Evolutionary conservation across 108 stramenopile genomes (phyloP).

Genomic region (Heterococcus sp.): DNA sequence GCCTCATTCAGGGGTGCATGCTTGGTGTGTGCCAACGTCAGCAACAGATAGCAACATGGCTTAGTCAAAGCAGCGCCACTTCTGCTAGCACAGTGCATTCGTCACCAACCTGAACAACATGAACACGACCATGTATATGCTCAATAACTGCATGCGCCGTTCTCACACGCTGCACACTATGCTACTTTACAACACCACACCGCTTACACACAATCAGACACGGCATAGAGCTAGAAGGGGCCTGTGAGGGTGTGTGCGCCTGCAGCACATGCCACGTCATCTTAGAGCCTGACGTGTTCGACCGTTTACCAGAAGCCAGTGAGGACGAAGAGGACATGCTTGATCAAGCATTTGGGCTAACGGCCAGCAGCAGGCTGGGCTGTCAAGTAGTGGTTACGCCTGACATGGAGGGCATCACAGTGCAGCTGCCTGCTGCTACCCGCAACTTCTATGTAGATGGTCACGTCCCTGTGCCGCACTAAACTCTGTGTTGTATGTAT

Average conservation of each 20-base stretch:
- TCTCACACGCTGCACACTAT: no score
- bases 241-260: conserved; percentile 95
- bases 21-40: no score
- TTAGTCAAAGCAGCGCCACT: no score
- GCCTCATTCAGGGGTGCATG: no score
- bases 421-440: conserved; percentile 84
- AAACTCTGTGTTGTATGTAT: no score
- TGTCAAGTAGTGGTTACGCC: conserved; percentile 82
- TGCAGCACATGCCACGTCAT: conserved; percentile 97
- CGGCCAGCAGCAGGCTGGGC: conserved; percentile 77
- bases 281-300: conserved; percentile 72
- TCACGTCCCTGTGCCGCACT: conserved; percentile 94
- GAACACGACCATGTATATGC: no score
- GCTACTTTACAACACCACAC: no score
- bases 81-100: no score
- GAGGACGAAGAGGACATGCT: conserved; percentile 89
- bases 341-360: conserved; percentile 94
- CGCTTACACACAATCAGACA: neutral
- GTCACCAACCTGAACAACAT: no score
- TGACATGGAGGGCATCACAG: conserved; percentile 83
- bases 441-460: conserved; percentile 98
- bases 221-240: conserved; percentile 58
- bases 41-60: no score
- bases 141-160: no score
- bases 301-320: conserved; percentile 61